Conservation (phyloP, 805 yeast species). For the Myxozyma geophila region DNA sequence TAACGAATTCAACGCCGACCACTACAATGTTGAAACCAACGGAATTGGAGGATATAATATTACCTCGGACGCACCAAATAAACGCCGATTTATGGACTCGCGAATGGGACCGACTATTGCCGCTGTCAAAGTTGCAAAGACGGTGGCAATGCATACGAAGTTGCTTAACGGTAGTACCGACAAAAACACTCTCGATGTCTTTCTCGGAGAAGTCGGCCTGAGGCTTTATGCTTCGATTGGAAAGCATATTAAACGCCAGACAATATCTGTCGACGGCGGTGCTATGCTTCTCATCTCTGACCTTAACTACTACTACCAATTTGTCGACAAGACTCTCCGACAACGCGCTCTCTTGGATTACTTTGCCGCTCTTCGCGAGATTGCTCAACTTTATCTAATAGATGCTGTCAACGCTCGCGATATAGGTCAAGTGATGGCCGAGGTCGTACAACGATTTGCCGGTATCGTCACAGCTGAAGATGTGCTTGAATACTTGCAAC, state of each 20-base stretch:
- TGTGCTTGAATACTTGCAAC: conserved; percentile 85
- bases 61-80: not conserved
- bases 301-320: conserved; percentile 75
- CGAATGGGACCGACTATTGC: conserved; percentile 63
- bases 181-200: conserved; percentile 84
- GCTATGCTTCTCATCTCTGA: conserved; percentile 62
- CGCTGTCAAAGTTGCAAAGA: conserved; percentile 62
- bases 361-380: conserved; percentile 76
- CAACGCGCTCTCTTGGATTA: conserved; percentile 65
- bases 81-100: conserved; percentile 10
- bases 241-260: conserved; percentile 72
- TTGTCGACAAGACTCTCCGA: conserved; percentile 57
- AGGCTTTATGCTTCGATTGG: conserved; percentile 77
- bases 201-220: conserved; percentile 91
- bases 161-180: conserved; percentile 82
- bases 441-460: conserved; percentile 73
- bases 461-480: conserved; percentile 93
- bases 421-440: conserved; percentile 80
- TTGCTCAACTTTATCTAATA: conserved; percentile 82
- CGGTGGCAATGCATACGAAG: conserved; percentile 72
- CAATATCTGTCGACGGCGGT: conserved; percentile 82
- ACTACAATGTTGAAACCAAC: conserved; percentile 10
- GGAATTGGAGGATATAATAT: not conserved
- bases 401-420: conserved; percentile 77
- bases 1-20: conserved; percentile 28